phyloP scores from a whole-genome alignment of 371 early-diverging fungal genomes.

The Mucor irregularis region DNA sequence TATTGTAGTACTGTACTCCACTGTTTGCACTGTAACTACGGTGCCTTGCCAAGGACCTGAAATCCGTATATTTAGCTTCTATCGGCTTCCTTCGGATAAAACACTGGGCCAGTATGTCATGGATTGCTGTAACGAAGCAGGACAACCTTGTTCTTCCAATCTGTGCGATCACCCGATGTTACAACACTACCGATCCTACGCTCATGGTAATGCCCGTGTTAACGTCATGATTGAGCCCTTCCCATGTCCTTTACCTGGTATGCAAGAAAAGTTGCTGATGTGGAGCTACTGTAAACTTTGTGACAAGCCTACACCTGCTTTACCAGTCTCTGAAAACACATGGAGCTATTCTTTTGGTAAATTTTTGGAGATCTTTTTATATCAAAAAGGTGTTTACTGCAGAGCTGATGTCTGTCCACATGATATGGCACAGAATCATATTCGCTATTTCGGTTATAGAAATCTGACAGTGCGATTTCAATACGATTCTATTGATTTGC shows the following conservation, averaged over 20 bases:
- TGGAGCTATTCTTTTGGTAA: slow-evolving; percentile 97
- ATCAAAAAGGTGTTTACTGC: slow-evolving; percentile 69
- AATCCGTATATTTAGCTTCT: slow-evolving; percentile 82
- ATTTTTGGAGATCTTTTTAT: slow-evolving; percentile 89
- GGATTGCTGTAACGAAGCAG: slow-evolving; percentile 75
- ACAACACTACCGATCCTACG: slow-evolving; percentile 85
- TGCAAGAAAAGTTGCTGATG: slow-evolving; percentile 84
- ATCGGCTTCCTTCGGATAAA: slow-evolving; percentile 74
- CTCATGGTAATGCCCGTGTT: slow-evolving; percentile 80
- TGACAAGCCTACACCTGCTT: slow-evolving; percentile 66
- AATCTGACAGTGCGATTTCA: slow-evolving; percentile 81
- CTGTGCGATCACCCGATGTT: slow-evolving; percentile 76
- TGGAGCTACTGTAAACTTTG: slow-evolving; percentile 90
- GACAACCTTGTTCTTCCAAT: slow-evolving; percentile 65
- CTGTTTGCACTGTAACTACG: slow-evolving; percentile 63
- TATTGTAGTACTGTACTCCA: slow-evolving; percentile 75
- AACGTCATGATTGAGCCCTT: slow-evolving; percentile 77
- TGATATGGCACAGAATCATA: slow-evolving; percentile 79
- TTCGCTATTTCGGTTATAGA: slow-evolving; percentile 79
- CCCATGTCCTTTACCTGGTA: slow-evolving; percentile 65
- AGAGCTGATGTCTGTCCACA: slow-evolving; percentile 84
- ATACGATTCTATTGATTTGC: slow-evolving; percentile 73
- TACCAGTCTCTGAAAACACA: slow-evolving; percentile 86
- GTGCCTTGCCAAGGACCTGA: slow-evolving; percentile 81
- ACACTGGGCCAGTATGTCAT: slow-evolving; percentile 90